Conservation (phyloP, 352 stramenopile species). For the Globisporangium spinosum region DNA sequence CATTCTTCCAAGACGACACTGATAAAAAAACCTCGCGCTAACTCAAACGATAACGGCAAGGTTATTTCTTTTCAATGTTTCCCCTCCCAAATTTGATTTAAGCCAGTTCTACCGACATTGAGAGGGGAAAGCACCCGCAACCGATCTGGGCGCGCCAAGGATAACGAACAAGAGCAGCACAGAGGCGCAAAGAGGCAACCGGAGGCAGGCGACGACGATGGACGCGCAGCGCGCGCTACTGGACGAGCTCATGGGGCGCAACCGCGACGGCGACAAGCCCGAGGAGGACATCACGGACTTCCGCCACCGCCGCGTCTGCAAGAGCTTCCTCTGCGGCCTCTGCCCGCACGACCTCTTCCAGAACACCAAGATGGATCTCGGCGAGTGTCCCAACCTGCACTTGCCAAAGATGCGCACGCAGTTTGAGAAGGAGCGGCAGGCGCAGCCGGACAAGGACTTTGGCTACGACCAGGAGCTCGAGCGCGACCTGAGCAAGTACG, state of each 20-base stretch:
- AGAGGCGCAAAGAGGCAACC: background rate
- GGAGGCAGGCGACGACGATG: slow-evolving; percentile 30
- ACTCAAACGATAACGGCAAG: background rate
- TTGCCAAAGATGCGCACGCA: slow-evolving; percentile 57
- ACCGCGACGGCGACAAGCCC: slow-evolving; percentile 85
- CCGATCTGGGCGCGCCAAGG: background rate
- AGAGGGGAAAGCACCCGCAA: background rate
- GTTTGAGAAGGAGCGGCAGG: slow-evolving; percentile 43
- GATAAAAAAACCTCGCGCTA: background rate
- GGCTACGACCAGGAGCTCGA: slow-evolving; percentile 74
- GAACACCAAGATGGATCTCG: slow-evolving; percentile 87
- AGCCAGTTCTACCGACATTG: background rate
- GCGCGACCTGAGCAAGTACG: slow-evolving; percentile 50
- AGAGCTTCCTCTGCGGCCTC: slow-evolving; percentile 75
- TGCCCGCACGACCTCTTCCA: slow-evolving; percentile 88
- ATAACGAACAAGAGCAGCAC: background rate
- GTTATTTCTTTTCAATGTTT: background rate
- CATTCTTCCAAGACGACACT: background rate
- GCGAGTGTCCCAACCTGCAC: slow-evolving; percentile 70
- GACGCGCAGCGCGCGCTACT: slow-evolving; percentile 84
- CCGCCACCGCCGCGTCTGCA: slow-evolving; percentile 69
- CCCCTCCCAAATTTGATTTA: background rate
- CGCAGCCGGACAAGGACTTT: slow-evolving; percentile 28
- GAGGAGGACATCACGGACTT: slow-evolving; percentile 80
- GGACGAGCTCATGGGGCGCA: slow-evolving; percentile 90